Evolutionary conservation across 73 alveolate genomes (phyloP), one percentile per base, ranked within the genome.

Genomic region (Paramecium caudatum): DNA sequence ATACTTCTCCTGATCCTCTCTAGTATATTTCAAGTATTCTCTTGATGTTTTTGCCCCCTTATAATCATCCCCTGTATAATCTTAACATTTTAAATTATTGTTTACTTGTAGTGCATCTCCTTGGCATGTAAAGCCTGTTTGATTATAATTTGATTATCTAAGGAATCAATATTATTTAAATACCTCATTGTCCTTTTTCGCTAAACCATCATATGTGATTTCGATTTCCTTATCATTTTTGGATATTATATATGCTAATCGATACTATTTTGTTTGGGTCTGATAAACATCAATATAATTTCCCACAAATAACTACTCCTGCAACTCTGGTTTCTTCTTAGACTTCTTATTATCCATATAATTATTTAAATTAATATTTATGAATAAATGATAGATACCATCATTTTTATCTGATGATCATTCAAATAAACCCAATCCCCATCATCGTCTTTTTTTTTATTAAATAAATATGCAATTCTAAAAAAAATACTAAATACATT

Each of bases 231-330:
- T 74, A 15, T 74, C 88, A 74, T 45, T 74, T 43, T 45, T 37
- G 6, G 8, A 41, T 16, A 74, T 8, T 39, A 74, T 74, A 68
- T 74, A 74, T 17, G 88, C 88, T 15, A 74, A 45, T 47, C 55
- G 36, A 45, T 74, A 45, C 43, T 37, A 21, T 12, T 74, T 74
- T 12, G 69, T 37, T 27, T 30, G 25, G 16, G 17, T 30, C 19
- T 74, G 88, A 43, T 36, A 74, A 74, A 74, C 88, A 74, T 74
- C 88, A 41, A 74, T 45, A 68, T 74, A 74, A 74, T 74, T 74
- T 21, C 88, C 88, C 16, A 74, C 88, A 41, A 12, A 23, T 43
- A 74, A 45, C 68, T 74, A 43, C 17, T 74, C 88, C 6, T n/a
- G 17, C 65, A 74, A 74, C 55, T 74, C 88, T 21, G 88, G 88